Base-by-base conservation (phyloP, 495 filamentous ascomycete genomes). In the Diplogelasinospora grovesii region DNA sequence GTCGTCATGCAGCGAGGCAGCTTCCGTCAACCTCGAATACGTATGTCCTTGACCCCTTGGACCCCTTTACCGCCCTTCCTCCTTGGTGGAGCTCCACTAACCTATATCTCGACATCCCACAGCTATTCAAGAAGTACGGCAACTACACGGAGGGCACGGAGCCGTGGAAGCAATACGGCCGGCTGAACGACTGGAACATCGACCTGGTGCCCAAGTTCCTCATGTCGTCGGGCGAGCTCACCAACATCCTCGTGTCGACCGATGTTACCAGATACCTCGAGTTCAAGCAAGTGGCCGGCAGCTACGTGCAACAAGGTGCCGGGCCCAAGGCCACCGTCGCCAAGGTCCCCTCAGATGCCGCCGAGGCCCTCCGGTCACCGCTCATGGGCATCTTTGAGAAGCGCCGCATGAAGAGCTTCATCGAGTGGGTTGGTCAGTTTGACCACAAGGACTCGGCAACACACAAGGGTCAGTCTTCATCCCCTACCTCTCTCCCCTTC, bases 171-270 rank as follows among this genome's bases (percentile, higher is more conserved):
- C 85, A 95, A 66, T 93, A 95, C 65, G 84, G 90, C 51, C 77
- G 93, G 41, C 70, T 83, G 63, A 96, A 99, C 71, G 92, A 99
- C 75, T 99, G 92, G 92, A 97, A 96, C 70, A 90, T 99, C 64
- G 93, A 97, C 57, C 74, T 99, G 49, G 88, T 97, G 31, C 90
- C 92, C 45, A 99, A 99, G 74, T 78, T 99, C 37, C 73, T 99
- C 59, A 97, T 99, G 89, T 86, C 92, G 14, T 94, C 94, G 54
- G 92, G 92, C 59, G 89, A 99, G 69, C 74, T 99, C 61, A 99
- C 92, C 46, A 97, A 96, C 64, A 95, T 95, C 61, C 74, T 96
- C 52, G 87, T 95, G 35, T 93, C 86, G 22, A 97, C 92, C 58
- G 89, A 96, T 57, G 92, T 98, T 41, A 98, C 92, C 45, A 71